phyloP scores from a whole-genome alignment of 1,139 yeast genomes.

The Chernovozyma sophiae-reginae region DNA sequence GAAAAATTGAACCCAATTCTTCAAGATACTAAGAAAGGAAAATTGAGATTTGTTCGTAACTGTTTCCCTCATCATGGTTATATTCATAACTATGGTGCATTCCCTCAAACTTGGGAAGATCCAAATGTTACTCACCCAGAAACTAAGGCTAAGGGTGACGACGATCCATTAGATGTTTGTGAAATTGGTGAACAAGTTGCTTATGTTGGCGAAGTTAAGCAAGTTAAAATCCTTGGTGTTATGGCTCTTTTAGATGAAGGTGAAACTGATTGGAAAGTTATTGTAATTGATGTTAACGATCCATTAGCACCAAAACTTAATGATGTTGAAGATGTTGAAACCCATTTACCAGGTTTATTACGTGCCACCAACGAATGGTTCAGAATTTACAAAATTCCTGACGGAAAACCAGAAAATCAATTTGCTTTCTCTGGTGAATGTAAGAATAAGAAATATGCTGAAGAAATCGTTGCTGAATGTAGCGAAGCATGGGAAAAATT shows the following conservation, averaged over 20 bases:
- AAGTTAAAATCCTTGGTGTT: constrained; percentile 87
- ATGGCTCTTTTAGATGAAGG: constrained; percentile 96
- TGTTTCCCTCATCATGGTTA: constrained; percentile 90
- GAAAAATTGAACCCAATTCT: constrained; percentile 78
- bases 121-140: constrained; percentile 66
- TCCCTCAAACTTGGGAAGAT: constrained; percentile 96
- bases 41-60: constrained; percentile 79
- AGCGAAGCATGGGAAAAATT: constrained; percentile 74
- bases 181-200: constrained; percentile 80
- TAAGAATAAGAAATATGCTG: constrained; percentile 65
- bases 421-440: constrained; percentile 85
- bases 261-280: constrained; percentile 96
- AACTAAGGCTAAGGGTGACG: constrained; percentile 85
- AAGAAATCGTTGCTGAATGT: constrained; percentile 69
- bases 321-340: constrained; percentile 79
- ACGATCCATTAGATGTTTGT: constrained; percentile 94
- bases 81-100: constrained; percentile 89
- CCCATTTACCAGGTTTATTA: constrained; percentile 78
- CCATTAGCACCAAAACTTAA: constrained; percentile 72
- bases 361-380: constrained; percentile 90
- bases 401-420: constrained; percentile 83
- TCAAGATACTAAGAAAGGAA: constrained; percentile 83
- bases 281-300: constrained; percentile 79
- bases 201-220: constrained; percentile 70
- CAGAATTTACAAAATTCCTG: constrained; percentile 91